These are phyloP conservation scores for Reutealis trisperma DNA, from an alignment of 345 rosid genomes.

Conservation along the genomic window DNA sequence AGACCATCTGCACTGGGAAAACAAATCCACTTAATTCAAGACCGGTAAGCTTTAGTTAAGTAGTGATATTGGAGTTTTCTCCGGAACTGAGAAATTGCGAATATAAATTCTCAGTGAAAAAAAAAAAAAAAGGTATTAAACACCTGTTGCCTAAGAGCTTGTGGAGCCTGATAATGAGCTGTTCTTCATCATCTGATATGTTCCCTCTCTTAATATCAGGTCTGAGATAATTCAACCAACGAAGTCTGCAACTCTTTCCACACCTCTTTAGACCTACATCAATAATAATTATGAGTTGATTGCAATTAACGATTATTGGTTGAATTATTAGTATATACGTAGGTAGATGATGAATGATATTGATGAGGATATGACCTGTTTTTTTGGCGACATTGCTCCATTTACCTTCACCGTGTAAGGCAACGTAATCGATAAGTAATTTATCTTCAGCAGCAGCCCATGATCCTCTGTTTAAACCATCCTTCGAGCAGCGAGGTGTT, in stretches of 20 bases:
- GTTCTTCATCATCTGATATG: conserved; percentile 35
- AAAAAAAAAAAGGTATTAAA: too few species aligned
- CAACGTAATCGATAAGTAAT: conserved; percentile 31
- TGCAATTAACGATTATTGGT: neutral
- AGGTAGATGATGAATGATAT: too few species aligned
- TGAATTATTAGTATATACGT: neutral
- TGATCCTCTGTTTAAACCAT: conserved; percentile 38
- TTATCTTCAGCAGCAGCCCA: conserved; percentile 37
- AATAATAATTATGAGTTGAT: too few species aligned
- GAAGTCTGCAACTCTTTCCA: conserved; percentile 41
- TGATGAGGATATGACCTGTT: conserved; percentile 26
- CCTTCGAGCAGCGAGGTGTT: conserved; percentile 24
- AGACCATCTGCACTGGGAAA: conserved; percentile 34
- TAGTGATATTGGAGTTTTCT: too few species aligned
- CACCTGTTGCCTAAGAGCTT: conserved; percentile 47
- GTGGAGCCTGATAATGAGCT: conserved; percentile 42
- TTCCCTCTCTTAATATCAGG: conserved; percentile 40
- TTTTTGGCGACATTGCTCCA: conserved; percentile 31
- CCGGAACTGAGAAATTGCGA: too few species aligned
- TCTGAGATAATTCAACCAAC: conserved; percentile 39
- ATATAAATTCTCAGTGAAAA: too few species aligned
- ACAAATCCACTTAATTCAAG: too few species aligned
- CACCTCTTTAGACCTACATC: conserved; percentile 37
- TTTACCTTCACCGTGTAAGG: conserved; percentile 35
- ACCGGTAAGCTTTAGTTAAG: too few species aligned